Evolutionary conservation across 352 stramenopile genomes (phyloP).

Genomic region (Phytophthora crassamura): DNA sequence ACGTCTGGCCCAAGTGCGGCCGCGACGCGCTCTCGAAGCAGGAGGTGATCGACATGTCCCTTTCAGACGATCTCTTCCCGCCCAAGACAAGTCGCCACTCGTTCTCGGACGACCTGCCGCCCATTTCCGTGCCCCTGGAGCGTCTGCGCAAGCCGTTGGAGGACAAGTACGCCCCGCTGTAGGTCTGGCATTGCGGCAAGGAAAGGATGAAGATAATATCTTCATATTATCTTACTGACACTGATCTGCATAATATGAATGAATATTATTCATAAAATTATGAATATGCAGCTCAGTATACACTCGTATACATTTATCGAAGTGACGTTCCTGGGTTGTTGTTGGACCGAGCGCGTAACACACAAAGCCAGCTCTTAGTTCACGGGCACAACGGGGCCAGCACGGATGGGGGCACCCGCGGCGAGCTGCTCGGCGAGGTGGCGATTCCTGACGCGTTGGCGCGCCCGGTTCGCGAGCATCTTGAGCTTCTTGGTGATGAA

Average conservation of each 20-base stretch:
- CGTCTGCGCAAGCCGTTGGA: slow-evolving; percentile 55
- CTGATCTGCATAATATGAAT: no score
- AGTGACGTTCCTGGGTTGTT: no score
- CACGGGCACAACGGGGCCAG: neutral
- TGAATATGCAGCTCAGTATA: no score
- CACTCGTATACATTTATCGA: no score
- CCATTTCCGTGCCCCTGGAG: slow-evolving; percentile 80
- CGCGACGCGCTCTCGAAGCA: slow-evolving; percentile 83
- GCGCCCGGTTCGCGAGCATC: slow-evolving; percentile 57
- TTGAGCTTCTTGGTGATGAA: slow-evolving; percentile 67
- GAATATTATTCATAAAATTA: no score
- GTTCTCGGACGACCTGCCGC: slow-evolving; percentile 84
- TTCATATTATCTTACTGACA: no score
- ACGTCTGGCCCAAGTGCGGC: slow-evolving; percentile 88
- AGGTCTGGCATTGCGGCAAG: slow-evolving; percentile 1
- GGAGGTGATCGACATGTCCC: slow-evolving; percentile 85
- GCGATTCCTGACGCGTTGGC: slow-evolving; percentile 51
- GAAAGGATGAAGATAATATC: neutral
- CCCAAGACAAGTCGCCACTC: slow-evolving; percentile 89
- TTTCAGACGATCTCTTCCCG: slow-evolving; percentile 84
- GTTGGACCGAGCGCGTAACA: no score
- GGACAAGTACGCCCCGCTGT: slow-evolving; percentile 46
- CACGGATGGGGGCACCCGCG: slow-evolving; percentile 1
- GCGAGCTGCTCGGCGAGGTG: slow-evolving; percentile 2
- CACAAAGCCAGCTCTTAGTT: slow-evolving; percentile 13